Conservation (phyloP, 768 basidiomycete genomes). For the Clavaria fumosa region DNA sequence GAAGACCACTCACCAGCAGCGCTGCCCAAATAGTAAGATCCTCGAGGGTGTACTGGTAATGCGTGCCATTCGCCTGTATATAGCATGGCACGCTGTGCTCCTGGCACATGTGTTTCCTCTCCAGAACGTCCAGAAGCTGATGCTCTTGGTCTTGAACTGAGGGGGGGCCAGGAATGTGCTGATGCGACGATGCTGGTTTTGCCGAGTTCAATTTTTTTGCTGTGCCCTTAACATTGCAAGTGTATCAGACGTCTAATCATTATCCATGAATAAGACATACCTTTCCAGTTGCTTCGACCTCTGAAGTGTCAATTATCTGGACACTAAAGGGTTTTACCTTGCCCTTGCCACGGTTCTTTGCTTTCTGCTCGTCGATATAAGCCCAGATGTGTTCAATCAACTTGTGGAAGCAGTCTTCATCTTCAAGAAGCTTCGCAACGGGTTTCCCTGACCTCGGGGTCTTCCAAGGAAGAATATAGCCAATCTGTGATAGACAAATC, state of each 20-base stretch:
- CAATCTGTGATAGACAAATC: slow-evolving; percentile 8
- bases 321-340: slow-evolving; percentile 6
- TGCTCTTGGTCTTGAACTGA: slow-evolving; percentile 3
- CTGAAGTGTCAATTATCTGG: slow-evolving; percentile 5
- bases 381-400: slow-evolving; percentile 9
- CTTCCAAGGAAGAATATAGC: slow-evolving; percentile 13
- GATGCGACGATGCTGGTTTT: background rate
- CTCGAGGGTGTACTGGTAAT: slow-evolving; percentile 6
- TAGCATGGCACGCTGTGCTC: slow-evolving; percentile 6
- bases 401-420: slow-evolving; percentile 6
- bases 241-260: too few relatives aligned
- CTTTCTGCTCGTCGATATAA: slow-evolving; percentile 3
- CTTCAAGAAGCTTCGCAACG: slow-evolving; percentile 5
- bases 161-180: too few relatives aligned
- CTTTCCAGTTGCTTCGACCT: background rate
- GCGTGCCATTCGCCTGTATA: slow-evolving; percentile 4
- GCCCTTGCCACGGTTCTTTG: slow-evolving; percentile 5
- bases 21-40: slow-evolving; percentile 4
- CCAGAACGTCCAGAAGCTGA: slow-evolving; percentile 1
- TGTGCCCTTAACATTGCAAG: too few relatives aligned
- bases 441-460: slow-evolving; percentile 11
- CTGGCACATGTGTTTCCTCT: slow-evolving; percentile 3
- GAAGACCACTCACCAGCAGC: slow-evolving; percentile 1
- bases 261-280: slow-evolving; percentile 1
- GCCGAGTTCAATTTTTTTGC: slow-evolving; percentile 2